Evolutionary conservation across 1,284 basidiomycete species (phyloP), one percentile per base, ranked within the genome.

Genomic region (Tilletiaria anomala): DNA sequence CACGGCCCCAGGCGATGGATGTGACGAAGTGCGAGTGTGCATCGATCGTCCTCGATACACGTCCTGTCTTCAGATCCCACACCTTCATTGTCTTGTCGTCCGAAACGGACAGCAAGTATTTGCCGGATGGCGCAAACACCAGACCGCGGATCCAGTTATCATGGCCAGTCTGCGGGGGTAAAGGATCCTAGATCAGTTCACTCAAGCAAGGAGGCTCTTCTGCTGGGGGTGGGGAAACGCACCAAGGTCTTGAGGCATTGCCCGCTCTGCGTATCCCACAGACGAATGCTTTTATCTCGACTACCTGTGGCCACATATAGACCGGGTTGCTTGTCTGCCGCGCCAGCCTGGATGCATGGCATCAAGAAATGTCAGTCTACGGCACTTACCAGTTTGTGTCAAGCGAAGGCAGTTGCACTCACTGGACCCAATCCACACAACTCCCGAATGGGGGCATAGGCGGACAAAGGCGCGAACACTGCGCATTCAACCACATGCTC

Each of bases 51-150:
- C 83, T 84, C 52, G 78, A 72, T 59, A 83, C 83, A 47, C 85
- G 75, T 1, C 83, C 81, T 3, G 79, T 82, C 26, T 75, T 72
- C 29, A 91, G 71, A 52, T 91, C 86, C 86, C 86, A 91, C 12
- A 87, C 74, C 6, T 83, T 77, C 57, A 89, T 77, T 6, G 83
- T 85, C 69, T 87, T 84, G 72, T 91, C 86, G 67, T 91, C 86
- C 4, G 82, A 82, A 2, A 81, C 83, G 2, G 83, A 86, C 12
- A 91, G 73, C 4, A 91, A 76, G 61, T 77, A 79, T 67, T 87
- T 87, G 31, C 86, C 86, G 42, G 56, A 59, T 3, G 60, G 61
- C 22, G 57, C 52, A 20, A 61, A 63, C 0, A 48, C 51, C 6
- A 65, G 37, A 0, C 51, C 58, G 10, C 62, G 40, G 1, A 63